Evolutionary conservation across 768 basidiomycete genomes (phyloP).

Genomic region (Mycena kentingensis): DNA sequence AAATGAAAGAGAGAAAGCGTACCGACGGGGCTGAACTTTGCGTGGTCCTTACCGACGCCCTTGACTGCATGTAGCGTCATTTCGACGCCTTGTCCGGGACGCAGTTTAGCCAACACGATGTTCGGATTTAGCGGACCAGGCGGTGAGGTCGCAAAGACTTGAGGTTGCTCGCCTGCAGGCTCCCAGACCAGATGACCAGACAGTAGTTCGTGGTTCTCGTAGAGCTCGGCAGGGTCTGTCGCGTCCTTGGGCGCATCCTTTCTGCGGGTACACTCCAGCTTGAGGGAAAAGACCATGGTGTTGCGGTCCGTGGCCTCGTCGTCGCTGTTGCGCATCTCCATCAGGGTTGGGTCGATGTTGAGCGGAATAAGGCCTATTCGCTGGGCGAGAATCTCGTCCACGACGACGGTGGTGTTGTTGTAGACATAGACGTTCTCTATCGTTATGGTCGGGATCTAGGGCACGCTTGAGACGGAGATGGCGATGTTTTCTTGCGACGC

Average conservation of each 20-base stretch:
- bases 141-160: conserved; percentile 51
- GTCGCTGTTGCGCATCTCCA: conserved; percentile 57
- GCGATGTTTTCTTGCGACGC: conserved; percentile 23
- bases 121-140: conserved; percentile 75
- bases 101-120: conserved; percentile 87
- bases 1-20: conserved; percentile 21
- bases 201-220: conserved; percentile 67
- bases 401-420: conserved; percentile 93
- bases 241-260: conserved; percentile 54
- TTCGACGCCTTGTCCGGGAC: conserved; percentile 87
- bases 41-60: conserved; percentile 91
- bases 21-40: conserved; percentile 97
- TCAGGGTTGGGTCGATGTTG: conserved; percentile 75
- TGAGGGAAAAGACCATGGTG: conserved; percentile 84
- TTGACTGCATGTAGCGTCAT: conserved; percentile 91
- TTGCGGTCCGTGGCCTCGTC: conserved; percentile 83
- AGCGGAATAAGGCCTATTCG: conserved; percentile 92
- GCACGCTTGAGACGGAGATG: conserved; percentile 1
- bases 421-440: conserved; percentile 91
- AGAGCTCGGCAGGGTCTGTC: conserved; percentile 63
- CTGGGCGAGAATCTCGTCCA: conserved; percentile 91
- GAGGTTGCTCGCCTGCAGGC: conserved; percentile 79
- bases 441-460: conserved; percentile 85
- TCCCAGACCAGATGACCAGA: conserved; percentile 74
- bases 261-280: conserved; percentile 65